Conservation (phyloP, 768 basidiomycete species). For the Phallus indusiatus region DNA sequence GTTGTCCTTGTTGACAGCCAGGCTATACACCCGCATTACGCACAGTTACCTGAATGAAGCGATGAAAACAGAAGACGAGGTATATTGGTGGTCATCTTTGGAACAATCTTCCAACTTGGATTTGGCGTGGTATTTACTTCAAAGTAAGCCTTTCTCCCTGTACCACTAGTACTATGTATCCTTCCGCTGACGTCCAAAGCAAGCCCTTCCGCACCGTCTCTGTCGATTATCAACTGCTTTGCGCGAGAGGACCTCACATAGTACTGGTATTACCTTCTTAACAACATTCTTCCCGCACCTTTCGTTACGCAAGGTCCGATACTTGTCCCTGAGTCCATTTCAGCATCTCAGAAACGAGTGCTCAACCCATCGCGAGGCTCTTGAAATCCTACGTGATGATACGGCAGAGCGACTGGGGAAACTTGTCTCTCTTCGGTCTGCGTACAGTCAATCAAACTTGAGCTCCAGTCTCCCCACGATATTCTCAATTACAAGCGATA, state of each 20-base stretch:
- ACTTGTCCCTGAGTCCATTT: slow-evolving; percentile 40
- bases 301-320: slow-evolving; percentile 20
- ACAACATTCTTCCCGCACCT: slow-evolving; percentile 58
- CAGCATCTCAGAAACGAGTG: slow-evolving; percentile 63
- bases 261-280: neutral
- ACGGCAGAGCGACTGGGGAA: slow-evolving; percentile 59
- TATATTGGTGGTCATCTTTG: neutral
- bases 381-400: slow-evolving; percentile 58
- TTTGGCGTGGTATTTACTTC: neutral
- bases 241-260: neutral
- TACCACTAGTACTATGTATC: neutral
- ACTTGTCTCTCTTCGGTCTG: slow-evolving; percentile 45
- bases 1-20: neutral
- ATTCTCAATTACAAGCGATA: slow-evolving; percentile 2
- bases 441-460: slow-evolving; percentile 9
- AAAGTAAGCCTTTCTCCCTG: neutral
- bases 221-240: neutral
- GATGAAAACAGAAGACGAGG: neutral
- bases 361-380: slow-evolving; percentile 41
- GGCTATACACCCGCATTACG: neutral
- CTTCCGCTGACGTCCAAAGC: neutral
- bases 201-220: neutral
- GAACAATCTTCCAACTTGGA: neutral
- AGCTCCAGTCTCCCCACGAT: neutral
- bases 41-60: neutral